Evolutionary conservation across 129 eudicot species (phyloP).

Genomic region (Mikania micrantha): DNA sequence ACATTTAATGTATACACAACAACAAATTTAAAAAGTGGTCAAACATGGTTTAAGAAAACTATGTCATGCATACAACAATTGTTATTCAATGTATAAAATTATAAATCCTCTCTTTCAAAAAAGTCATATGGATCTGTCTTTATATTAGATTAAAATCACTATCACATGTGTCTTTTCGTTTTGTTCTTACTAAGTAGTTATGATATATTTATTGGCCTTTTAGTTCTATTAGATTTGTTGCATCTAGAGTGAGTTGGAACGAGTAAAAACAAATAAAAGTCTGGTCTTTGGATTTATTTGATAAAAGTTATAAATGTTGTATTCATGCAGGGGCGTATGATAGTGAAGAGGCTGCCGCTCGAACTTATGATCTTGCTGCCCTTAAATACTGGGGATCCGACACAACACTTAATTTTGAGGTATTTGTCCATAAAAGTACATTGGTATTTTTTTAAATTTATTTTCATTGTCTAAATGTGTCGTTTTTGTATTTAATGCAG

Average conservation of each 20-base stretch:
- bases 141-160: background rate
- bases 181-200: background rate
- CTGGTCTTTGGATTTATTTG: background rate
- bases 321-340: conserved; percentile 72
- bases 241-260: background rate
- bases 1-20: background rate
- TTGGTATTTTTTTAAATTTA: too few relatives aligned
- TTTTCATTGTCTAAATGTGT: background rate
- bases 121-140: background rate
- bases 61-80: background rate
- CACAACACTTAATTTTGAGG: conserved; percentile 79
- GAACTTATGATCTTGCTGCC: conserved; percentile 98
- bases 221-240: background rate
- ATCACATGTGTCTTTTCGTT: background rate
- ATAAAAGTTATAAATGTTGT: background rate
- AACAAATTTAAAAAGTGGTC: background rate
- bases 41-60: background rate
- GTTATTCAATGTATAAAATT: background rate
- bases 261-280: background rate
- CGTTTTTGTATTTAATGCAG: conserved; percentile 33
- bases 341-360: conserved; percentile 84
- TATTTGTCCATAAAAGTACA: conserved; percentile 9
- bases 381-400: conserved; percentile 88
- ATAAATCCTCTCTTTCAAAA: background rate
- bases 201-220: background rate